Conservation (phyloP, 1,139 yeast genomes). For the Geotrichum fermentans region DNA sequence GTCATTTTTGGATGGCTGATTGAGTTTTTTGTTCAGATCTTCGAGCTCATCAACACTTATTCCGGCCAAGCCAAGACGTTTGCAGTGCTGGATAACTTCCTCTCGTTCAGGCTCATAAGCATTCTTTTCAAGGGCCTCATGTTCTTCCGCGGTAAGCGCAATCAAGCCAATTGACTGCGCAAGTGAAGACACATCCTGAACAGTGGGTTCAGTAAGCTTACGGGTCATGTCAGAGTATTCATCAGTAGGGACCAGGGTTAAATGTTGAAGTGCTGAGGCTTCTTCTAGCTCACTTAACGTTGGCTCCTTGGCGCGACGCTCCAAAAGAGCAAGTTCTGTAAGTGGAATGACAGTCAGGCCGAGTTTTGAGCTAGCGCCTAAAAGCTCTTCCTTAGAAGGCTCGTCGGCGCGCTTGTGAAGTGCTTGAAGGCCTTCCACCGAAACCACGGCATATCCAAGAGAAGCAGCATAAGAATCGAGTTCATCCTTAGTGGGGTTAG, state of each 20-base stretch:
- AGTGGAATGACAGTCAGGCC: conserved; percentile 41
- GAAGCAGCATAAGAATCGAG: conserved; percentile 47
- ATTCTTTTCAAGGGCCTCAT: conserved; percentile 30
- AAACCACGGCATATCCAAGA: conserved; percentile 47
- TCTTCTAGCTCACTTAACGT: conserved; percentile 15
- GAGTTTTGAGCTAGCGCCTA: conserved; percentile 23
- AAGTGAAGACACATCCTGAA: conserved; percentile 35
- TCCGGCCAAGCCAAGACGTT: conserved; percentile 30
- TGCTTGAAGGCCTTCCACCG: conserved; percentile 37
- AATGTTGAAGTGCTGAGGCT: conserved; percentile 26
- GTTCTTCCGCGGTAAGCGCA: conserved; percentile 39
- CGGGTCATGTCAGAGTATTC: conserved; percentile 28
- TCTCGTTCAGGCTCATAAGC: conserved; percentile 30
- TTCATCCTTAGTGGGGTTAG: conserved; percentile 33
- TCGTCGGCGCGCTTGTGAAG: conserved; percentile 18
- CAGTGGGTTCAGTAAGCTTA: conserved; percentile 27
- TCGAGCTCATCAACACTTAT: conserved; percentile 29
- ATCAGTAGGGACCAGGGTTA: conserved; percentile 37
- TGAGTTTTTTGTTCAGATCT: conserved; percentile 19
- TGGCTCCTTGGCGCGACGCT: conserved; percentile 16
- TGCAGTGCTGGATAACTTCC: conserved; percentile 30
- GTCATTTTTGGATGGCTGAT: conserved; percentile 33
- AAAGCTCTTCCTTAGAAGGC: conserved; percentile 16
- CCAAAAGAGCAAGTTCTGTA: conserved; percentile 31
- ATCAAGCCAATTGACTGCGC: conserved; percentile 41